Evolutionary conservation across 306 rosid genomes (phyloP), one percentile per base, ranked within the genome.

Genomic region (barrel medic (Medicago truncatula)): DNA sequence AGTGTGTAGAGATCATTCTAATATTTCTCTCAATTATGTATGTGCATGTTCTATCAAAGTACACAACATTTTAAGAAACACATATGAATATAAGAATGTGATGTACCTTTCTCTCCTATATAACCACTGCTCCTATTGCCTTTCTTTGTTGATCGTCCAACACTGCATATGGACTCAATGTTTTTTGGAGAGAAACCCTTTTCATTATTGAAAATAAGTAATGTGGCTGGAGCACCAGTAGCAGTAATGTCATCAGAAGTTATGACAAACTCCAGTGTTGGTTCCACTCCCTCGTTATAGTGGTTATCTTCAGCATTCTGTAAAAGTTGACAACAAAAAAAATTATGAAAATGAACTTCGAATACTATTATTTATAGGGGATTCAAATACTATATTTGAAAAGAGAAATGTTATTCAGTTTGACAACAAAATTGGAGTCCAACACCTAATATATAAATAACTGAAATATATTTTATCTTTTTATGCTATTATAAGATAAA

Each of bases 291-390:
- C 9, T 85, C 80, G n/a, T 0, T 4, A 39, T 92, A 92, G 66
- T 84, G 83, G 15, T 92, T 92, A 54, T 90, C 97, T 70, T 92
- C 97, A 0, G 97, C 96, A 56, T 92, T 92, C 97, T 92, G 83
- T 28, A 53, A 38, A 57, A 67, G 41, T 12, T 4, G 17, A 50
- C 52, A 34, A n/a, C n/a, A 34, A 34, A 52, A 60, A 12, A 73
- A 44, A 44, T 80, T 5, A 34, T 39, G 11, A 14, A 21, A 4
- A 25, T 28, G 15, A 78, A 46, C 68, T n/a, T n/a, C n/a, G n/a
- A n/a, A n/a, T n/a, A n/a, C n/a, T n/a, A n/a, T n/a, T n/a, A n/a
- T n/a, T n/a, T n/a, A n/a, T n/a, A n/a, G n/a, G n/a, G n/a, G n/a
- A n/a, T 8, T 63, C 68, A 61, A 57, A 7, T 4, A 59, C 65